These are phyloP conservation scores for Lachnellula suecica DNA, from an alignment of 2,329 filamentous ascomycete species.

Conservation along the genomic window DNA sequence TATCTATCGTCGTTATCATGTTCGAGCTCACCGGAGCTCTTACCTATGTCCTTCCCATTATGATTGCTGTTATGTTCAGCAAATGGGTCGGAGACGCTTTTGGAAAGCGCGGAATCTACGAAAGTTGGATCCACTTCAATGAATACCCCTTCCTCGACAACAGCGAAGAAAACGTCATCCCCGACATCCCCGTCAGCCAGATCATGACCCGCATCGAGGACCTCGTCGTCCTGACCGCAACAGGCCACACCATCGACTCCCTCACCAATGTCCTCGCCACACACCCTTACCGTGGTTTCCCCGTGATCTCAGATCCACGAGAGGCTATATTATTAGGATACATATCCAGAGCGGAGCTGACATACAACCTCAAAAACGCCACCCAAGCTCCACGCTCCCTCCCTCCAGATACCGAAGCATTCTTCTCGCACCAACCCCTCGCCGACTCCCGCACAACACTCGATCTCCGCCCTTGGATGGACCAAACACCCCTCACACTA, in stretches of 20 bases:
- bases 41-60: constrained; percentile 95
- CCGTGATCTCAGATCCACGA: constrained; percentile 76
- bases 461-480: constrained; percentile 96
- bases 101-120: constrained; percentile 90
- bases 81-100: constrained; percentile 99
- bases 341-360: constrained; percentile 87
- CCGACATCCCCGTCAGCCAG: constrained; percentile 81
- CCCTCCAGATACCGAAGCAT: constrained; percentile 71
- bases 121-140: constrained; percentile 95
- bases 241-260: constrained; percentile 80
- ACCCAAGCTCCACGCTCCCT: constrained; percentile 56
- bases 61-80: constrained; percentile 97
- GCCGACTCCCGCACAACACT: constrained; percentile 76
- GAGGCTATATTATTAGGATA: constrained; percentile 85
- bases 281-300: constrained; percentile 86
- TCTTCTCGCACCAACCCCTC: constrained; percentile 81
- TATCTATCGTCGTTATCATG: constrained; percentile 99
- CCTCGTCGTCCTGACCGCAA: constrained; percentile 81
- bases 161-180: constrained; percentile 73
- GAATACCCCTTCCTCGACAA: constrained; percentile 96
- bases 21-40: constrained; percentile 96
- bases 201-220: constrained; percentile 95
- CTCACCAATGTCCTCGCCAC: constrained; percentile 69
- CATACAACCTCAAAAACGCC: constrained; percentile 72
- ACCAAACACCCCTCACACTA: constrained; percentile 93